Conservation (phyloP, 345 rosid genomes). For the Boechera divaricarpa region DNA sequence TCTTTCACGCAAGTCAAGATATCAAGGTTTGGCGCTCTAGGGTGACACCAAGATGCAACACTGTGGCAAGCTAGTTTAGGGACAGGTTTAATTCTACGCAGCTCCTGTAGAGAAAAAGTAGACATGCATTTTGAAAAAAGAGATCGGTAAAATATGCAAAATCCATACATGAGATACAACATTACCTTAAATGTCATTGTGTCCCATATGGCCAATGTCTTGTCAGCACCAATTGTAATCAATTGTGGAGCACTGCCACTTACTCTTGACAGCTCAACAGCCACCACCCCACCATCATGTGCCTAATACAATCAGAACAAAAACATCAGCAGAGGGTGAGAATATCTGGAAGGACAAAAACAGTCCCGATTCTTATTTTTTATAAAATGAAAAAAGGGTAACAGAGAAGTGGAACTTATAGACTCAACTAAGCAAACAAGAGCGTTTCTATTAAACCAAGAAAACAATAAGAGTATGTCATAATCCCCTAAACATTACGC, state of each 20-base stretch:
- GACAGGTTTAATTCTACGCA: slow-evolving; percentile 96
- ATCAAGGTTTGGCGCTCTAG: slow-evolving; percentile 99
- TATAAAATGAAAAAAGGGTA: not conserved
- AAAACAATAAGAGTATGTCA: slow-evolving; percentile 5
- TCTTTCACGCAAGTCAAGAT: slow-evolving; percentile 95
- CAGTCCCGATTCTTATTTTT: not conserved
- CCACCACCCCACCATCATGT: slow-evolving; percentile 97
- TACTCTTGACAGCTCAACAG: slow-evolving; percentile 96
- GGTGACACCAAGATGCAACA: slow-evolving; percentile 99
- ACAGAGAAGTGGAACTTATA: slow-evolving; percentile 7
- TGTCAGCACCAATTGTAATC: slow-evolving; percentile 97
- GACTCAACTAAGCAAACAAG: slow-evolving; percentile 19
- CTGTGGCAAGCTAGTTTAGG: slow-evolving; percentile 95
- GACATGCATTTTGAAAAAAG: slow-evolving; percentile 25
- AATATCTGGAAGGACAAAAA: slow-evolving; percentile 24
- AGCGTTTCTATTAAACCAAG: slow-evolving; percentile 11
- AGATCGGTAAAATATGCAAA: slow-evolving; percentile 20
- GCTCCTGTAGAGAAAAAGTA: slow-evolving; percentile 62
- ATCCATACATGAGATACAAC: slow-evolving; percentile 23
- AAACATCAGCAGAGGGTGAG: slow-evolving; percentile 23
- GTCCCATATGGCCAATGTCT: slow-evolving; percentile 98
- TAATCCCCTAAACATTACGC: slow-evolving; percentile 19
- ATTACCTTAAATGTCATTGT: slow-evolving; percentile 94
- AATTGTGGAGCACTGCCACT: slow-evolving; percentile 95
- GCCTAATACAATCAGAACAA: slow-evolving; percentile 57